A percentile compares a stretch with the other conserved stretches of the same genome.
phyloP scores from a whole-genome alignment of 352 stramenopile species.

The Globisporangium cystogenes region DNA sequence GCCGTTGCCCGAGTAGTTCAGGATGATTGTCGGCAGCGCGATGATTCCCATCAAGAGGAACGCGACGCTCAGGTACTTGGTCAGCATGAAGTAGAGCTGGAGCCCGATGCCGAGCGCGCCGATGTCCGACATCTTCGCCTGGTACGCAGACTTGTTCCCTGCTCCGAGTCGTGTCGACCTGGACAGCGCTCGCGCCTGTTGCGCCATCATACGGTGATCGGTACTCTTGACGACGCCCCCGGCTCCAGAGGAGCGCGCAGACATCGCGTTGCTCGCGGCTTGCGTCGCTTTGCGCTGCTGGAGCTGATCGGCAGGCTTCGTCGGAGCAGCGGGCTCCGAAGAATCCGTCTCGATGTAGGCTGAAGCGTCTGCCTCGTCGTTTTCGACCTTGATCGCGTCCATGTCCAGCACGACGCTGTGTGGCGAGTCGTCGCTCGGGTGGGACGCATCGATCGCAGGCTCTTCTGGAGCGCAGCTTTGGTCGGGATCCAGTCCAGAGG shows the following conservation, averaged over 20 bases:
- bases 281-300: background rate
- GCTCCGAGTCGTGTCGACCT: slow-evolving; percentile 50
- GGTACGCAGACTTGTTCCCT: slow-evolving; percentile 57
- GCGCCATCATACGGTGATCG: slow-evolving; percentile 36
- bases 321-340: background rate
- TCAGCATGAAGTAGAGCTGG: slow-evolving; percentile 84
- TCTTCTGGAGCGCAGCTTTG: too few species aligned
- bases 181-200: slow-evolving; percentile 28
- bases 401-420: background rate
- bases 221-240: slow-evolving; percentile 6
- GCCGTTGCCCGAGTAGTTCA: slow-evolving; percentile 64
- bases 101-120: slow-evolving; percentile 73
- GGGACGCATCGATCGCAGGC: too few species aligned
- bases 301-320: too few species aligned
- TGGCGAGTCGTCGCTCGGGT: background rate
- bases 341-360: background rate
- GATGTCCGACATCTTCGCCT: slow-evolving; percentile 68
- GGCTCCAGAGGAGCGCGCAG: background rate
- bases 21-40: slow-evolving; percentile 48
- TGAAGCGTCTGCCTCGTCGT: too few species aligned
- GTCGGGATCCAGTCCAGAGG: too few species aligned
- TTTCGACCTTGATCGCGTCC: background rate
- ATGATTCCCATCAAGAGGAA: slow-evolving; percentile 71
- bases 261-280: background rate
- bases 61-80: slow-evolving; percentile 57